Evolutionary conservation across 208 protist species (phyloP).

Genomic region (Leishmania aethiopica): DNA sequence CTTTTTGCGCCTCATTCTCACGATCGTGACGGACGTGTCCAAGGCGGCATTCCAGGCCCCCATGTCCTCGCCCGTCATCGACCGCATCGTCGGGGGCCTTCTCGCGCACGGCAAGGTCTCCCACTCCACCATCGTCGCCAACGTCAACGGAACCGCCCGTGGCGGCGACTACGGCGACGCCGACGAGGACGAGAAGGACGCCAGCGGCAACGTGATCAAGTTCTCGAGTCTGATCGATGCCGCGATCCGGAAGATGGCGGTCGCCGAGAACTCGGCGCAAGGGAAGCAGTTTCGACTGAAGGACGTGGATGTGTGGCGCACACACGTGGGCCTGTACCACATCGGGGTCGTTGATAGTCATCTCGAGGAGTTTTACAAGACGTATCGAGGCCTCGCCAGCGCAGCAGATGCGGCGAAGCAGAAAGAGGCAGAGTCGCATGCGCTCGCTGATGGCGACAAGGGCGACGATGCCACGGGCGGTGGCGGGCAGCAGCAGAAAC

Average conservation of each 20-base stretch:
- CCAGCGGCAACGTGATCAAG: slow-evolving; percentile 27
- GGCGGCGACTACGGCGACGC: slow-evolving; percentile 27
- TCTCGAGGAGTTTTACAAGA: slow-evolving; percentile 32
- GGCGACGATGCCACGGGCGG: not conserved
- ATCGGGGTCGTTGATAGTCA: slow-evolving; percentile 36
- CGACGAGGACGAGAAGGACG: slow-evolving; percentile 34
- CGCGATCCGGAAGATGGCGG: slow-evolving; percentile 47
- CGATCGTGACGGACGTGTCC: slow-evolving; percentile 43
- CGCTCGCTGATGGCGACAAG: not conserved
- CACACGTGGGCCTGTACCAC: slow-evolving; percentile 55
- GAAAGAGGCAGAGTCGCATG: not conserved
- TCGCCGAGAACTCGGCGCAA: slow-evolving; percentile 24
- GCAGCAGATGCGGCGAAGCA: not conserved
- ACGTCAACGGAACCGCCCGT: slow-evolving; percentile 22
- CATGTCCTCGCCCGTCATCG: slow-evolving; percentile 16
- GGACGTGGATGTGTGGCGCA: slow-evolving; percentile 45
- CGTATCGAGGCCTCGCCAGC: slow-evolving; percentile 30
- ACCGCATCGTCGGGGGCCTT: slow-evolving; percentile 33
- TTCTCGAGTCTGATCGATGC: slow-evolving; percentile 26
- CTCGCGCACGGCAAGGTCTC: slow-evolving; percentile 28
- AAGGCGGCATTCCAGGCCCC: slow-evolving; percentile 34
- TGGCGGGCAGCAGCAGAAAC: slow-evolving; percentile 2
- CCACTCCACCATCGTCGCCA: slow-evolving; percentile 24
- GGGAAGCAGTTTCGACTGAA: slow-evolving; percentile 57
- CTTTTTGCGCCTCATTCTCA: slow-evolving; percentile 72